Conservation (phyloP, 345 rosid genomes). For the Luvunga scandens region DNA sequence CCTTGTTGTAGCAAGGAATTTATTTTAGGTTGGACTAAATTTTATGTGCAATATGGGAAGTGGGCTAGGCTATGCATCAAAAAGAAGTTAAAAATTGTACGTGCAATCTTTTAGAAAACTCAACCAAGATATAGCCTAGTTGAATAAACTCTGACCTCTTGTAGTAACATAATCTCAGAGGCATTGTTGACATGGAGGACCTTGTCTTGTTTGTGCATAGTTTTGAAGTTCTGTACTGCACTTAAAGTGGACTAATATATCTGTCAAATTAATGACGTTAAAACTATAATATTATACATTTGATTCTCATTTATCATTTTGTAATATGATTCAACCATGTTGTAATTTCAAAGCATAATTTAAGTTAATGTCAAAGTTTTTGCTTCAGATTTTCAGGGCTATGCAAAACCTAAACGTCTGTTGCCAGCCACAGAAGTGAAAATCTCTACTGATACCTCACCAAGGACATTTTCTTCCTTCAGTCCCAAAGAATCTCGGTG, state of each 20-base stretch:
- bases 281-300: neutral
- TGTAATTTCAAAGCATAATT: neutral
- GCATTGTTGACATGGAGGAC: neutral
- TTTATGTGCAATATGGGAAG: neutral
- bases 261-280: neutral
- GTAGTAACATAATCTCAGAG: neutral
- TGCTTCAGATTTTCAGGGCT: constrained; percentile 70
- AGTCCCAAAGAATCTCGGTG: constrained; percentile 30
- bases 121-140: neutral
- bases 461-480: constrained; percentile 19
- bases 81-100: neutral
- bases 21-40: neutral
- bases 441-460: constrained; percentile 27
- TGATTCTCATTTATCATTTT: neutral
- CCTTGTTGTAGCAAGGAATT: neutral
- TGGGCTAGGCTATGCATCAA: neutral
- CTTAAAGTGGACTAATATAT: neutral
- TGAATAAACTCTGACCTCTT: neutral
- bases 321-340: neutral
- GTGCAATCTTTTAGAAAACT: neutral
- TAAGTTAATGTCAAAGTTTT: constrained; percentile 6
- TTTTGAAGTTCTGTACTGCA: constrained; percentile 1
- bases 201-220: neutral
- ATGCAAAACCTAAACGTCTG: constrained; percentile 66
- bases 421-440: constrained; percentile 52